Evolutionary conservation across 164 flowering plant genomes (phyloP).

Genomic region (Buxus sempervirens): DNA sequence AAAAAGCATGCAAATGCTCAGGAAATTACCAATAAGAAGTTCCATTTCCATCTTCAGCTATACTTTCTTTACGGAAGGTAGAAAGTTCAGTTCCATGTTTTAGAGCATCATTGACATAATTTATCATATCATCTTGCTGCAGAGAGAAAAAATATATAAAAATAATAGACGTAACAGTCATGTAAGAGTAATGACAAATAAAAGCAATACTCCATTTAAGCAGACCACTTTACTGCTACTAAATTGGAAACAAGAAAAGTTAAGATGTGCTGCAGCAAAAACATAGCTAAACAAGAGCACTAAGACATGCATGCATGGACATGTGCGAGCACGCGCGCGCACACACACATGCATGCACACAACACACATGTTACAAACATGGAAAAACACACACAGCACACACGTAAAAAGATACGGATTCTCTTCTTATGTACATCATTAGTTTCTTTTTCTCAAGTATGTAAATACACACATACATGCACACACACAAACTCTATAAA

Average conservation of each 20-base stretch:
- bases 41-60: slow-evolving; percentile 60
- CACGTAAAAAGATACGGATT: not conserved
- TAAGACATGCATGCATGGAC: no score
- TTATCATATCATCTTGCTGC: slow-evolving; percentile 71
- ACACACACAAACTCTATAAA: no score
- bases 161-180: slow-evolving; percentile 11
- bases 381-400: no score
- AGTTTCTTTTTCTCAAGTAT: no score
- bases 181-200: not conserved
- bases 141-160: not conserved
- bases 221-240: not conserved
- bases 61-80: slow-evolving; percentile 55
- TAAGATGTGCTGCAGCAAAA: not conserved
- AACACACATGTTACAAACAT: no score
- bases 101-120: slow-evolving; percentile 49
- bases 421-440: no score
- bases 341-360: no score
- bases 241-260: not conserved
- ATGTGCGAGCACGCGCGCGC: no score
- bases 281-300: no score
- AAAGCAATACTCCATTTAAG: not conserved
- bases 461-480: no score
- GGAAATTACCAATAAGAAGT: slow-evolving; percentile 61
- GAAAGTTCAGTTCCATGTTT: slow-evolving; percentile 54
- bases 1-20: not conserved